phyloP scores from a whole-genome alignment of 371 early-diverging fungal genomes.

The Rhizomucor pusillus region DNA sequence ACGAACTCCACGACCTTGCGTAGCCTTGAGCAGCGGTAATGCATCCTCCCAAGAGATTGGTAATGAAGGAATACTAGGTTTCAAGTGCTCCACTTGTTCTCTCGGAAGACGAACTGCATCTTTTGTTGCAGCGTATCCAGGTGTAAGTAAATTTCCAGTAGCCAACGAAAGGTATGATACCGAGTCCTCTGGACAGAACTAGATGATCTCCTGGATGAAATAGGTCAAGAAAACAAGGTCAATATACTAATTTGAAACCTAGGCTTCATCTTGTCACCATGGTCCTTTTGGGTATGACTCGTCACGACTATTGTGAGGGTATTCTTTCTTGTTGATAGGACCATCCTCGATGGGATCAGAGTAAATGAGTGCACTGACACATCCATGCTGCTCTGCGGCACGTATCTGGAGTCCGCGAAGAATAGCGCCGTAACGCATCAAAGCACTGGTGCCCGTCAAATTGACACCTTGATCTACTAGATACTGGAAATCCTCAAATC shows the following conservation, averaged over 20 bases:
- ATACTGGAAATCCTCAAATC: slow-evolving; percentile 49
- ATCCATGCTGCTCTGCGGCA: slow-evolving; percentile 57
- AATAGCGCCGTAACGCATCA: slow-evolving; percentile 56
- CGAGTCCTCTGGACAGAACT: slow-evolving; percentile 58
- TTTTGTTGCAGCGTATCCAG: slow-evolving; percentile 53
- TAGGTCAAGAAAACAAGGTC: background rate
- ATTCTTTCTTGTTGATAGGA: slow-evolving; percentile 8
- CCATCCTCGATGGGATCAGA: slow-evolving; percentile 22
- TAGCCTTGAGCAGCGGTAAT: slow-evolving; percentile 45
- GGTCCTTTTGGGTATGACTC: slow-evolving; percentile 64
- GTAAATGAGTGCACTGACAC: slow-evolving; percentile 56
- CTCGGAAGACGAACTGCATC: slow-evolving; percentile 52
- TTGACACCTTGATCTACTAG: slow-evolving; percentile 42
- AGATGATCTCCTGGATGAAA: slow-evolving; percentile 29
- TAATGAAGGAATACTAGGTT: slow-evolving; percentile 62
- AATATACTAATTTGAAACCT: too few species aligned
- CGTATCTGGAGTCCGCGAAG: slow-evolving; percentile 58
- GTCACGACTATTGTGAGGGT: slow-evolving; percentile 20
- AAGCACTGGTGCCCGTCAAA: slow-evolving; percentile 48
- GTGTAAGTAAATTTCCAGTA: slow-evolving; percentile 65
- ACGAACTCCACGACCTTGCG: slow-evolving; percentile 41
- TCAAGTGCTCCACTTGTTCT: slow-evolving; percentile 27
- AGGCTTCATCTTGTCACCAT: slow-evolving; percentile 37
- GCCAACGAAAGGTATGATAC: slow-evolving; percentile 48
- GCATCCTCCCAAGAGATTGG: slow-evolving; percentile 70